Percentiles rank a stretch among this genome's conserved stretches.
phyloP scores from a whole-genome alignment of 768 basidiomycete species.

The Lactarius quietus region DNA sequence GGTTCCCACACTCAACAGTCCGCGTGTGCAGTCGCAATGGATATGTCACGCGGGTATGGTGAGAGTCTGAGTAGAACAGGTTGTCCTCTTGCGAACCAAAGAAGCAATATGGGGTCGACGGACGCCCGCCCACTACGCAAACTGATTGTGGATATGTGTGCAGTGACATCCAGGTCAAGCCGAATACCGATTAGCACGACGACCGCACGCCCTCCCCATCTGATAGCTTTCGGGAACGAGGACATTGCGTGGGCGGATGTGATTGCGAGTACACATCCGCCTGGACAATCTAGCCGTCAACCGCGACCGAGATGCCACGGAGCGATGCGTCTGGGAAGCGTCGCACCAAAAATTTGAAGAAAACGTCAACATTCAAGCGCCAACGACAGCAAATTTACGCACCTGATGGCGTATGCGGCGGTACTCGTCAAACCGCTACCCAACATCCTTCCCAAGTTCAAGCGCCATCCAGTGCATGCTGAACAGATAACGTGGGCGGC shows the following conservation, averaged over 20 bases:
- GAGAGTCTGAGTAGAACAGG: constrained; percentile 79
- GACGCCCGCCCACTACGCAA: constrained; percentile 93
- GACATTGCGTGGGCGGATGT: constrained; percentile 30
- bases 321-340: constrained; percentile 77
- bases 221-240: neutral
- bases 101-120: constrained; percentile 97
- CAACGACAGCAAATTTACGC: constrained; percentile 16
- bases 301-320: constrained; percentile 77
- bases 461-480: constrained; percentile 95
- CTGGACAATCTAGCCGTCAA: constrained; percentile 79
- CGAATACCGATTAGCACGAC: no score
- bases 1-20: neutral
- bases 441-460: constrained; percentile 91
- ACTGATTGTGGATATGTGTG: constrained; percentile 95
- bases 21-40: constrained; percentile 56
- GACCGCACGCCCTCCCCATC: no score
- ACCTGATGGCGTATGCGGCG: constrained; percentile 96
- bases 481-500: constrained; percentile 82
- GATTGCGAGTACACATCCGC: constrained; percentile 85
- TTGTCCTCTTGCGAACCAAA: constrained; percentile 88
- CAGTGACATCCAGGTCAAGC: constrained; percentile 42
- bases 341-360: constrained; percentile 63
- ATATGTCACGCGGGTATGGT: constrained; percentile 72
- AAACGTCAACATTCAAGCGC: neutral
- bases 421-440: constrained; percentile 98